These are phyloP conservation scores for Paramecium tetraurelia DNA, from an alignment of 73 alveolate species.

Conservation along the genomic window DNA sequence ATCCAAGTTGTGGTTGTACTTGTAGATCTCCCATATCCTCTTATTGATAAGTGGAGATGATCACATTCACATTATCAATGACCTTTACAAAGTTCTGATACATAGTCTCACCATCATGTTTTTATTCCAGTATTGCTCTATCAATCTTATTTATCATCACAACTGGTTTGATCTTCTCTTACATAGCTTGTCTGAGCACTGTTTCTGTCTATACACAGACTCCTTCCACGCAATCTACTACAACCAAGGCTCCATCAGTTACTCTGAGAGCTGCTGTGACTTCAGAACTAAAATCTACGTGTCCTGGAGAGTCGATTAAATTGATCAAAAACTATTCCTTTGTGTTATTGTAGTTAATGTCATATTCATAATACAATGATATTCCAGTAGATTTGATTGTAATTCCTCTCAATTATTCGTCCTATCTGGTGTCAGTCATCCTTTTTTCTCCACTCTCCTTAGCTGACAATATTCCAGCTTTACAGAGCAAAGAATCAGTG, in stretches of 20 bases:
- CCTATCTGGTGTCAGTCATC: conserved; percentile 73
- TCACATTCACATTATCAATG: conserved; percentile 78
- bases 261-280: conserved; percentile 95
- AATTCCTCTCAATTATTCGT: conserved; percentile 89
- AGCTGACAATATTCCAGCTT: conserved; percentile 76
- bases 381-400: conserved; percentile 88
- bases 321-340: conserved; percentile 71
- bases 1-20: conserved; percentile 83
- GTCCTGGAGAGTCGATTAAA: conserved; percentile 97
- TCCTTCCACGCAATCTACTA: conserved; percentile 93
- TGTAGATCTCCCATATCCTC: conserved; percentile 48
- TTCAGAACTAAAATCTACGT: conserved; percentile 94
- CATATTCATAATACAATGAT: conserved; percentile 67
- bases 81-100: conserved; percentile 73
- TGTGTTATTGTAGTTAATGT: conserved; percentile 33
- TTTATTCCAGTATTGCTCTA: conserved; percentile 79
- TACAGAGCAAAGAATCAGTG: conserved; percentile 80
- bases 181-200: conserved; percentile 91
- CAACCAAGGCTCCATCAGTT: conserved; percentile 96
- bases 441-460: conserved; percentile 75
- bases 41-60: conserved; percentile 72
- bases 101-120: conserved; percentile 86
- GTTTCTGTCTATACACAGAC: conserved; percentile 94
- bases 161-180: conserved; percentile 90
- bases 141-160: conserved; percentile 93